phyloP scores from a whole-genome alignment of 2,329 filamentous ascomycete species.

The Blumeria hordei region DNA sequence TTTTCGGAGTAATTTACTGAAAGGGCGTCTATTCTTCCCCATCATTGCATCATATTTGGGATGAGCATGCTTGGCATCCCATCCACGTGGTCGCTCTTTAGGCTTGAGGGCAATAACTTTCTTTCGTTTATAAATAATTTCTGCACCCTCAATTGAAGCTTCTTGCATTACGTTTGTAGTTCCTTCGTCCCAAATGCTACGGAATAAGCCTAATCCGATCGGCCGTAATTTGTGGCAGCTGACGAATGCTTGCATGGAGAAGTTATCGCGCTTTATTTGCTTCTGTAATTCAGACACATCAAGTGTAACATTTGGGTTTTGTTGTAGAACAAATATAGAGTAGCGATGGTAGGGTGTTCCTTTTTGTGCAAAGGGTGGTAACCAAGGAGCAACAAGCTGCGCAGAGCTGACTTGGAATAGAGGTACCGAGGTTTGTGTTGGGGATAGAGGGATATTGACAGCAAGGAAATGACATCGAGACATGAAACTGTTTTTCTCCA shows the following conservation, averaged over 20 bases:
- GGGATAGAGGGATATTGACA: conserved; percentile 41
- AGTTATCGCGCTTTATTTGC: conserved; percentile 35
- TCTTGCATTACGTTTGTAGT: conserved; percentile 74
- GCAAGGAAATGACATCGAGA: conserved; percentile 77
- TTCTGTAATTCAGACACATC: conserved; percentile 24
- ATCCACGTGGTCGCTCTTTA: conserved; percentile 34
- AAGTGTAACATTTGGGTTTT: conserved; percentile 36
- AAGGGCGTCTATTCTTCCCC: conserved; percentile 5
- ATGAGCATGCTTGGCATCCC: conserved; percentile 40
- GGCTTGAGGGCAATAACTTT: conserved; percentile 45
- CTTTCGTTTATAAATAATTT: conserved; percentile 66
- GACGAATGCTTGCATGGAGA: conserved; percentile 52
- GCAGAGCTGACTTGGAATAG: conserved; percentile 32
- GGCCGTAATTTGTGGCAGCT: conserved; percentile 43
- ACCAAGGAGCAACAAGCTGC: conserved; percentile 57
- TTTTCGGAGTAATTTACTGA: not conserved
- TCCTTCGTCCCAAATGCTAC: conserved; percentile 68
- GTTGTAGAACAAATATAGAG: conserved; percentile 61
- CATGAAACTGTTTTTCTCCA: conserved; percentile 49
- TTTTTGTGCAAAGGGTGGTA: conserved; percentile 70
- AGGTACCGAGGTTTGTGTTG: conserved; percentile 35
- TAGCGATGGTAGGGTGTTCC: conserved; percentile 80
- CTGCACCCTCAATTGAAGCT: conserved; percentile 46
- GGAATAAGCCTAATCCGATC: conserved; percentile 71
- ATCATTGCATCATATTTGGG: conserved; percentile 35